These are phyloP conservation scores for Rhypophila decipiens DNA, from an alignment of 495 filamentous ascomycete genomes.

Conservation along the genomic window DNA sequence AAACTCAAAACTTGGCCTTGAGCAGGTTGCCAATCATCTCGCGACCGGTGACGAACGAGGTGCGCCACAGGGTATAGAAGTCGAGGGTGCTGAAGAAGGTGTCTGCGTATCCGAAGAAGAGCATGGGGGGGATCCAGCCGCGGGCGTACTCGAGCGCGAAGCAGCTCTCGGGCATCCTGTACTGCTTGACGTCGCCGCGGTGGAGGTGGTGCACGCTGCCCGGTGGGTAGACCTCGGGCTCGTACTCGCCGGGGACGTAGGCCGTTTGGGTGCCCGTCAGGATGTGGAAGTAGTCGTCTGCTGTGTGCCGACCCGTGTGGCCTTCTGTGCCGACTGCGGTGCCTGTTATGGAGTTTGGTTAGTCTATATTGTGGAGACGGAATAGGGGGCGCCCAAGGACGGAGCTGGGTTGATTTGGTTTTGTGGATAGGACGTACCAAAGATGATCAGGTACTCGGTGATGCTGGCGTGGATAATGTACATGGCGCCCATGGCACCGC, in stretches of 20 bases:
- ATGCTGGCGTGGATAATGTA: conserved; percentile 83
- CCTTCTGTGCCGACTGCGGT: conserved; percentile 85
- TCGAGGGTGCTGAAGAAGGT: conserved; percentile 69
- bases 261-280: conserved; percentile 66
- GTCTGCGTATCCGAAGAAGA: conserved; percentile 81
- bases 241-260: conserved; percentile 62
- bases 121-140: conserved; percentile 87
- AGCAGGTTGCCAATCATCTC: conserved; percentile 69
- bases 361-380: neutral
- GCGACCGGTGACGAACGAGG: conserved; percentile 57
- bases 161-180: conserved; percentile 72
- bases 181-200: conserved; percentile 76
- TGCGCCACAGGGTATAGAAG: conserved; percentile 72
- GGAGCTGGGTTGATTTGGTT: neutral
- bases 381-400: neutral
- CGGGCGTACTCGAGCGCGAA: conserved; percentile 84
- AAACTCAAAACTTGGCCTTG: conserved; percentile 59
- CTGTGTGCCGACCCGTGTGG: conserved; percentile 78
- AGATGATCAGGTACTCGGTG: conserved; percentile 78
- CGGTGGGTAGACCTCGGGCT: conserved; percentile 66
- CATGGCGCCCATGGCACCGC: conserved; percentile 85
- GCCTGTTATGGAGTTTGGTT: conserved; percentile 32
- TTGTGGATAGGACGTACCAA: conserved; percentile 47
- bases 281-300: conserved; percentile 92
- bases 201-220: conserved; percentile 72